Percentiles rank a stretch among this genome's conserved stretches.
Conservation (phyloP, 306 rosid genomes). For the Comarum palustre region DNA sequence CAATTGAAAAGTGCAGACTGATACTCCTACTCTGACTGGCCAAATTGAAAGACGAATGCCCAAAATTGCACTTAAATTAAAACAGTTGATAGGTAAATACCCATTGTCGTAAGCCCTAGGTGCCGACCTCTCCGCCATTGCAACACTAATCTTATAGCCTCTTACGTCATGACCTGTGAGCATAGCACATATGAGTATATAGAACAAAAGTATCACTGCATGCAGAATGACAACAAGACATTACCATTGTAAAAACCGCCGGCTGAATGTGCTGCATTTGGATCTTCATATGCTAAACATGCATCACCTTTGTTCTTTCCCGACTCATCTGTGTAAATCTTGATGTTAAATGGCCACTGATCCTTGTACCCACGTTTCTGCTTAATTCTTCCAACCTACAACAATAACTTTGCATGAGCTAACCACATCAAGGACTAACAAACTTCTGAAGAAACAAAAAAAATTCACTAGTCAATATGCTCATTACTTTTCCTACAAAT, state of each 20-base stretch:
- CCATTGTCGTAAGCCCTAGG: constrained; percentile 77
- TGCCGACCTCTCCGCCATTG: constrained; percentile 95
- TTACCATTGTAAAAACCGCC: constrained; percentile 88
- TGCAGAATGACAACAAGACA: background rate
- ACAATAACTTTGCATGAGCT: background rate
- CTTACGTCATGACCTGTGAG: constrained; percentile 75
- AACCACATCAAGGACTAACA: background rate
- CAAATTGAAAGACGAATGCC: background rate
- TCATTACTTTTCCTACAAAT: background rate
- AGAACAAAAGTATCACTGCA: background rate
- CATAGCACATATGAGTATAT: constrained; percentile 25
- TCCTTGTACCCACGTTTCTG: constrained; percentile 98
- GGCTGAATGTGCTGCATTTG: constrained; percentile 94
- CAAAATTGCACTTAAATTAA: constrained; percentile 3
- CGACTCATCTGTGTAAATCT: constrained; percentile 81
- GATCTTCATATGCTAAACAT: constrained; percentile 88
- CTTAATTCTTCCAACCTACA: constrained; percentile 93
- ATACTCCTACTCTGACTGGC: background rate
- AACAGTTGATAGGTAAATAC: constrained; percentile 37
- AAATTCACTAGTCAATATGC: background rate
- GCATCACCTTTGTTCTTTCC: constrained; percentile 98
- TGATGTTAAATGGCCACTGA: constrained; percentile 97
- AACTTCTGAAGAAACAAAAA: background rate
- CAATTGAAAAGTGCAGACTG: background rate
- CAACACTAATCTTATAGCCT: constrained; percentile 76